phyloP scores from a whole-genome alignment of 1,139 yeast genomes.

The Suhomyces bokatorum region DNA sequence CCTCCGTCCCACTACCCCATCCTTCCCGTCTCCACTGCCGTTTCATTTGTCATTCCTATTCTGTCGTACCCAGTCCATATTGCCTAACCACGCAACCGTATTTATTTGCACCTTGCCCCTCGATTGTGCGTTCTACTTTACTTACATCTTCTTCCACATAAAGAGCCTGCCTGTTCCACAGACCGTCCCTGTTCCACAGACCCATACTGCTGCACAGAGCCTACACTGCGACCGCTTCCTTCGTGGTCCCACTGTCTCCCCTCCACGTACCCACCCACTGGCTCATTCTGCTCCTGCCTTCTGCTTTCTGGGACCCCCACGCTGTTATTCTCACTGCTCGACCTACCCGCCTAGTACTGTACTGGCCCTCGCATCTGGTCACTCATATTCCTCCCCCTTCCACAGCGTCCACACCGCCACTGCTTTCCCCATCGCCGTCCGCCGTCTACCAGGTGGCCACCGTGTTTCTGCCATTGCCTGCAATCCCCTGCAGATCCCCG shows the following conservation, averaged over 20 bases:
- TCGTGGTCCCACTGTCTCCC: background rate
- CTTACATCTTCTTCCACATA: background rate
- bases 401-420: too few species aligned
- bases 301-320: too few species aligned
- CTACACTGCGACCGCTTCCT: background rate
- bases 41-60: conserved; percentile 4
- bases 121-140: background rate
- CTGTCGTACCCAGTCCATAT: background rate
- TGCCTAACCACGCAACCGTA: conserved; percentile 10
- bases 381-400: too few species aligned
- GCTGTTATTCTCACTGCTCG: too few species aligned
- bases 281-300: background rate
- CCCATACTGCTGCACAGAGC: too few species aligned
- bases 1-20: background rate
- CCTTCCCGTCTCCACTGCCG: conserved; percentile 3
- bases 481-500: background rate
- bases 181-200: too few species aligned
- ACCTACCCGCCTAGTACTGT: too few species aligned
- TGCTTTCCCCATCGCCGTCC: background rate
- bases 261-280: too few species aligned
- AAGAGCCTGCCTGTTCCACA: background rate
- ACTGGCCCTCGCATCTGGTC: too few species aligned
- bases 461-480: background rate
- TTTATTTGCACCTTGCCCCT: conserved; percentile 1
- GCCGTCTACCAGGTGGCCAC: background rate